Conservation (phyloP, 2,329 filamentous ascomycete species). For the Talaromyces sp. region DNA sequence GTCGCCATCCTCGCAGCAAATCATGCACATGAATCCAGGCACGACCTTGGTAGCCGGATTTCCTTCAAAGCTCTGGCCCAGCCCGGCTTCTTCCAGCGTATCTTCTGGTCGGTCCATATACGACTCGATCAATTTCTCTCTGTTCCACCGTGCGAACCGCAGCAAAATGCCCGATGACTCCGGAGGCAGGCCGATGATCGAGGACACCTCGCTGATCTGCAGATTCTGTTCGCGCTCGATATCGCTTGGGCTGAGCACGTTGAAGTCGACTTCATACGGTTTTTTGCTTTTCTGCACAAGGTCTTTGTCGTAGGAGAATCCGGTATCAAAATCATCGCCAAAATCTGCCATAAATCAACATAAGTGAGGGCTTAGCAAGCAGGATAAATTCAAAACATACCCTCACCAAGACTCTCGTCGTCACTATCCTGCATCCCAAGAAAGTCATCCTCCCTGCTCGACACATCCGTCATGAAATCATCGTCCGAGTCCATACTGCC, state of each 20-base stretch:
- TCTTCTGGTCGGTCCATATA: slow-evolving; percentile 87
- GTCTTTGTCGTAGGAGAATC: slow-evolving; percentile 64
- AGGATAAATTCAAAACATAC: slow-evolving; percentile 18
- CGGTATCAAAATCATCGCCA: slow-evolving; percentile 53
- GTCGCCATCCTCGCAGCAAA: slow-evolving; percentile 85
- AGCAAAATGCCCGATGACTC: slow-evolving; percentile 89
- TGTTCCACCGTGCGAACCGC: slow-evolving; percentile 90
- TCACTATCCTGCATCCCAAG: slow-evolving; percentile 66
- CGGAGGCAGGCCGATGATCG: slow-evolving; percentile 80
- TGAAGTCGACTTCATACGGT: slow-evolving; percentile 78
- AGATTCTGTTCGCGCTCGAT: slow-evolving; percentile 81
- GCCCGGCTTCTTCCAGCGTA: slow-evolving; percentile 76
- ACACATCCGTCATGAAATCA: slow-evolving; percentile 80
- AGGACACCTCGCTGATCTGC: slow-evolving; percentile 84
- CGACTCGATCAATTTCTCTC: slow-evolving; percentile 86
- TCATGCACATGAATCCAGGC: slow-evolving; percentile 81
- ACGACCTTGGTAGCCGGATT: slow-evolving; percentile 65
- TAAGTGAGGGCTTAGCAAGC: neutral
- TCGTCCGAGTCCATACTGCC: slow-evolving; percentile 89
- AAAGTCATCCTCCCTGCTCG: slow-evolving; percentile 64
- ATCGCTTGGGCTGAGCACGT: slow-evolving; percentile 71
- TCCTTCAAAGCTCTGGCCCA: slow-evolving; percentile 59
- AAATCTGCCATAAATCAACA: slow-evolving; percentile 40
- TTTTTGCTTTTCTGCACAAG: slow-evolving; percentile 65
- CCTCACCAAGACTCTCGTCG: slow-evolving; percentile 51